Evolutionary conservation across 768 basidiomycete genomes (phyloP), one percentile per base, ranked within the genome.

Genomic region (Rhizopogon sp.): DNA sequence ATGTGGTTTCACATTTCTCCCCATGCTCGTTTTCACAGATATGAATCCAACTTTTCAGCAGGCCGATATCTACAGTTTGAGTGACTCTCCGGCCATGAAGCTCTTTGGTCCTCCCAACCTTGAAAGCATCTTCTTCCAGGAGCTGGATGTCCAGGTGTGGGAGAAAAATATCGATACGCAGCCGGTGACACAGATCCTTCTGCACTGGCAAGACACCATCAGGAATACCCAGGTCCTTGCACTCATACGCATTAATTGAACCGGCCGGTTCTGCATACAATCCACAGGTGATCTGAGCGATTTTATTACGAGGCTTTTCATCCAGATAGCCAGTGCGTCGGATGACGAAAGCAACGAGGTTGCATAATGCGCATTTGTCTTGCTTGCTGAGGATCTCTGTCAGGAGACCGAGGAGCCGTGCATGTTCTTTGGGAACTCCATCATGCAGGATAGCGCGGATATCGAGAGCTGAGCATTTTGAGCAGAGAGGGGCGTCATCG

Each of bases 31-130:
- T 17, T 14, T 37, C 49, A 33, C 50, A 53, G 25, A 43, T 28
- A 14, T 55, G 37, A 16, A 56, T 37, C 53, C 53, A 56, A 7
- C 42, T 56, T 52, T 56, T 56, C 13, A 54, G 42, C 22, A 56
- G 20, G n/a, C 22, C 29, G 5, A 56, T 22, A 28, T 56, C 43
- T 3, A 54, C 33, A 16, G 22, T 41, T 7, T 56, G 37, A 22
- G 40, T 33, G 17, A 56, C 13, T 33, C 53, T 56, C 29, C 53
- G 53, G 43, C 55, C 28, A 25, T 44, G 52, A 52, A 56, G 55
- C 17, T 55, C 53, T 11, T 29, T 33, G 22, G 41, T 22, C 28
- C 55, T 55, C 16, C 40, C 51, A 9, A 55, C 31, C 37, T 56
- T 45, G 43, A 20, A 52, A 41, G 39, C 37, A 3, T 54, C 55